A percentile compares a stretch with the other conserved stretches of the same genome.
Evolutionary conservation across 2,329 filamentous ascomycete genomes (phyloP).

Genomic region (Calonectria leucothoes): DNA sequence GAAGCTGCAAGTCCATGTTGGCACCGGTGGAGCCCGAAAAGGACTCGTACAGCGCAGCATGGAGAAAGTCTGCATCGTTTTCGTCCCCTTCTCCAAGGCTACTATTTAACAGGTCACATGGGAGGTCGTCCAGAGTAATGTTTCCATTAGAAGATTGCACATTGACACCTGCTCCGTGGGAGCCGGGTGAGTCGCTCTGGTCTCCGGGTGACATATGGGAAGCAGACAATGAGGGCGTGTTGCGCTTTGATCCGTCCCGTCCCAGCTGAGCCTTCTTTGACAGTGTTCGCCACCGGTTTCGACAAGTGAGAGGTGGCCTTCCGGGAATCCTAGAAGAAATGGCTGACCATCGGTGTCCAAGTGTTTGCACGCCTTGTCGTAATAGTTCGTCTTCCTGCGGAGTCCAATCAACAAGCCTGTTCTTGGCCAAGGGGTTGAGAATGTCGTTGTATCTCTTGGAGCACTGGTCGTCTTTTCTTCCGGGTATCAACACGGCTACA

Average conservation of each 20-base stretch:
- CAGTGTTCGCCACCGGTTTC: slow-evolving; percentile 42
- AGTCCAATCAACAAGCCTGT: slow-evolving; percentile 42
- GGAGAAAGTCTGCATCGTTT: slow-evolving; percentile 25
- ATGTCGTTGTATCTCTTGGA: slow-evolving; percentile 46
- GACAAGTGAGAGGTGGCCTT: slow-evolving; percentile 43
- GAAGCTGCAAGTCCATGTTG: slow-evolving; percentile 23
- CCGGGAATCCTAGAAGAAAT: slow-evolving; percentile 41
- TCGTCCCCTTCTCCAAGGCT: slow-evolving; percentile 23
- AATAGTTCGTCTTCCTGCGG: slow-evolving; percentile 39
- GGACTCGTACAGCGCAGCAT: slow-evolving; percentile 36
- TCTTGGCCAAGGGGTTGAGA: slow-evolving; percentile 40
- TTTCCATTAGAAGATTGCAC: slow-evolving; percentile 8
- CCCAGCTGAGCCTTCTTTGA: slow-evolving; percentile 28
- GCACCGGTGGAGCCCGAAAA: slow-evolving; percentile 27
- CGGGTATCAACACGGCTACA: slow-evolving; percentile 41
- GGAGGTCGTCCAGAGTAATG: slow-evolving; percentile 12
- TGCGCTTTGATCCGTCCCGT: slow-evolving; percentile 30
- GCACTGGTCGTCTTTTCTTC: slow-evolving; percentile 45
- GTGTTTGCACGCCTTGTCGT: slow-evolving; percentile 35
- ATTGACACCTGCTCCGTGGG: slow-evolving; percentile 13
- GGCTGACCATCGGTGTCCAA: slow-evolving; percentile 44
- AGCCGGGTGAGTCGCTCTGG: slow-evolving; percentile 29
- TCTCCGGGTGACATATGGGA: slow-evolving; percentile 35
- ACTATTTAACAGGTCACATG: slow-evolving; percentile 13
- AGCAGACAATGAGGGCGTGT: slow-evolving; percentile 29